Percentiles rank a stretch among this genome's conserved stretches.
Conservation (phyloP, 2,329 filamentous ascomycete genomes). For the Calonectria henricotiae region DNA sequence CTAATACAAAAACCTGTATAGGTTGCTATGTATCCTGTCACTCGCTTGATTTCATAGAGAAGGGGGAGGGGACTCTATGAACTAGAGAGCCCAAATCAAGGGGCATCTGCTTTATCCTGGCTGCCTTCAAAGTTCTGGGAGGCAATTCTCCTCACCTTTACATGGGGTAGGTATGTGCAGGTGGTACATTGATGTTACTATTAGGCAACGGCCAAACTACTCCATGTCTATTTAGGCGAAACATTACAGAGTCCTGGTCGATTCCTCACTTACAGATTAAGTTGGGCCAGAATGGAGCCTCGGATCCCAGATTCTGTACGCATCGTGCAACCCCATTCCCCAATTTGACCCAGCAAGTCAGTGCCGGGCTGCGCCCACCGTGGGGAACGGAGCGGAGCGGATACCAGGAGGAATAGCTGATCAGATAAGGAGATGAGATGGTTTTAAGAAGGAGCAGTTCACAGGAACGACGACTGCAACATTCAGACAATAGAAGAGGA, state of each 20-base stretch:
- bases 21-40: not conserved
- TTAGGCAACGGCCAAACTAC: not conserved
- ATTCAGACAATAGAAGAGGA: too few species aligned
- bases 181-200: not conserved
- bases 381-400: conserved; percentile 9
- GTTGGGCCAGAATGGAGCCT: conserved; percentile 15
- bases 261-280: conserved; percentile 4
- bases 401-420: not conserved
- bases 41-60: not conserved
- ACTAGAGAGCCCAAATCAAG: not conserved
- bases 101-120: not conserved
- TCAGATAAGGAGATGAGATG: not conserved
- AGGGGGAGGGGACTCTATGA: not conserved
- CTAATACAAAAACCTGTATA: too few species aligned
- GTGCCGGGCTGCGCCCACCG: conserved; percentile 5
- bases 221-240: conserved; percentile 4
- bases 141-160: not conserved
- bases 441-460: too few species aligned
- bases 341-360: conserved; percentile 16
- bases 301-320: not conserved
- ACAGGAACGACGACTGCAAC: too few species aligned
- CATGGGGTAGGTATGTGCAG: too few species aligned
- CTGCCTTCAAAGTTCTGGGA: not conserved
- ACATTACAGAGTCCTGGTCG: not conserved
- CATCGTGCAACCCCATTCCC: conserved; percentile 1